A percentile compares a stretch with the other conserved stretches of the same genome.
These are phyloP conservation scores for Meripilus lineatus DNA, from an alignment of 1,284 basidiomycete species.

Conservation along the genomic window DNA sequence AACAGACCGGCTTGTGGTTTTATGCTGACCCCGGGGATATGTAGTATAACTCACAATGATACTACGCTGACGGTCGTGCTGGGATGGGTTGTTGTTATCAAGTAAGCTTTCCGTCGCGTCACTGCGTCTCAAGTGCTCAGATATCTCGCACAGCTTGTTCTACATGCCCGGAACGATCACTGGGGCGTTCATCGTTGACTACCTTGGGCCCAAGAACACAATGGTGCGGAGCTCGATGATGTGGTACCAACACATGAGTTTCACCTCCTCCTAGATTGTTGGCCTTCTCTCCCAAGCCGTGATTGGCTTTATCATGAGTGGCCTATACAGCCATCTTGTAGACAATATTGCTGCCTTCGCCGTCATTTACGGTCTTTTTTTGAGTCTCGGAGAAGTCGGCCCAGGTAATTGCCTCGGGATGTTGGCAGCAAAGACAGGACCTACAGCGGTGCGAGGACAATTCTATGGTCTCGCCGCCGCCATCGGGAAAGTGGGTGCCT, in stretches of 20 bases:
- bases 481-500: conserved; percentile 87
- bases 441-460: conserved; percentile 83
- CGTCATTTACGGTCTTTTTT: conserved; percentile 88
- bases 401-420: conserved; percentile 81
- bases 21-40: background rate
- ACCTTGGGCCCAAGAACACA: conserved; percentile 69
- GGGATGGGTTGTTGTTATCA: conserved; percentile 76
- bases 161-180: conserved; percentile 75
- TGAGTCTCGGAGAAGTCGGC: conserved; percentile 79
- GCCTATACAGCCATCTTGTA: conserved; percentile 58
- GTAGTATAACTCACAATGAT: conserved; percentile 55
- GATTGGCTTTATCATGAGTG: conserved; percentile 84
- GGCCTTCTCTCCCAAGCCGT: conserved; percentile 69
- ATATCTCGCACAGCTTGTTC: conserved; percentile 53
- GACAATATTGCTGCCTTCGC: conserved; percentile 76
- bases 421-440: conserved; percentile 77
- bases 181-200: conserved; percentile 78
- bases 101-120: conserved; percentile 37
- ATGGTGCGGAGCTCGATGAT: conserved; percentile 45
- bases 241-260: background rate
- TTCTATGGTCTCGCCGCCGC: conserved; percentile 86
- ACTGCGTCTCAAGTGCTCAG: background rate
- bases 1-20: background rate
- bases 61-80: conserved; percentile 54
- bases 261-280: conserved; percentile 42